A percentile compares a stretch with the other conserved stretches of the same genome.
Evolutionary conservation across 257 asterid species (phyloP).

Genomic region (Anisodus tanguticus): DNA sequence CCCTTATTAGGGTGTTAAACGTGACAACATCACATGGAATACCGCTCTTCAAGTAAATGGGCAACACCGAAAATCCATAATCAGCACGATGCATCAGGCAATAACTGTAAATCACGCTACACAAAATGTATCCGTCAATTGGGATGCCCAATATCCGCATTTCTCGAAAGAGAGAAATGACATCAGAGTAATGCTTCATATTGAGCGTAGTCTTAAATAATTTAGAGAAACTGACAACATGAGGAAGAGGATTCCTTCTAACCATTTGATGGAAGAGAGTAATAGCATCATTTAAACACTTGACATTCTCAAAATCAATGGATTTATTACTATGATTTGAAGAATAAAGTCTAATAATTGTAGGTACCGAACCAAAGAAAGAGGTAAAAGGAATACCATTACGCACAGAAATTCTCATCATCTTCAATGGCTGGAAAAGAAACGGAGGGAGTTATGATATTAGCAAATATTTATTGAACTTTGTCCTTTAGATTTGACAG

Average conservation of each 20-base stretch:
- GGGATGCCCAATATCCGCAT: constrained; percentile 30
- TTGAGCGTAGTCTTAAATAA: constrained; percentile 17
- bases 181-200: constrained; percentile 24
- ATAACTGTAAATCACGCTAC: background rate
- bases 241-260: constrained; percentile 28
- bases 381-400: background rate
- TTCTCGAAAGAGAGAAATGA: constrained; percentile 26
- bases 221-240: constrained; percentile 23
- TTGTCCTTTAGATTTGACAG: too few species aligned
- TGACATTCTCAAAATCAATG: too few species aligned
- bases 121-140: background rate
- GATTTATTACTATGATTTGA: too few species aligned
- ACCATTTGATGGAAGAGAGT: constrained; percentile 31
- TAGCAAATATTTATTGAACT: too few species aligned
- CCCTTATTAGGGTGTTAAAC: constrained; percentile 32
- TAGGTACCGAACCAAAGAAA: background rate
- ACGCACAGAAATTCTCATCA: background rate
- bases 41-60: constrained; percentile 31
- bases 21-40: background rate
- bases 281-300: constrained; percentile 22
- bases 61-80: constrained; percentile 34
- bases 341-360: too few species aligned
- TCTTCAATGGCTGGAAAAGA: background rate
- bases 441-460: too few species aligned
- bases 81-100: constrained; percentile 26